A percentile compares a stretch with the other conserved stretches of the same genome.
These are phyloP conservation scores for Phytophthora capsici DNA, from an alignment of 352 stramenopile genomes.

Conservation along the genomic window DNA sequence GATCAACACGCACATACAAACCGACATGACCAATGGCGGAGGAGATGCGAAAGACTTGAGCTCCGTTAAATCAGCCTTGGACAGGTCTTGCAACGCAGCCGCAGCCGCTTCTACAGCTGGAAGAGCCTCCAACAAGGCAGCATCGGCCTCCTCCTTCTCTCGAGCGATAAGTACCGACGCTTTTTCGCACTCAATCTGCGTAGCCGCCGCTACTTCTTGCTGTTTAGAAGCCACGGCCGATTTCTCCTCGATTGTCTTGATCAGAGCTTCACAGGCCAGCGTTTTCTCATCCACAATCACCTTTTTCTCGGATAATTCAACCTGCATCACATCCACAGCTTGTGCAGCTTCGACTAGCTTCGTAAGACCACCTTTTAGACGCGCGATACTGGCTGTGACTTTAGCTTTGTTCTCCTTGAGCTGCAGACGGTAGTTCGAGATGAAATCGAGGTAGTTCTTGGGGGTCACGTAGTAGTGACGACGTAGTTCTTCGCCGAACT, in stretches of 20 bases:
- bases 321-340: constrained; percentile 94
- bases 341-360: constrained; percentile 95
- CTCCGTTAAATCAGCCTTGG: constrained; percentile 95
- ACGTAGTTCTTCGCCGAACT: constrained; percentile 92
- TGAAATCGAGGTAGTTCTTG: constrained; percentile 97
- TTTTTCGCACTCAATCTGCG: constrained; percentile 92
- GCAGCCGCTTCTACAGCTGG: constrained; percentile 94
- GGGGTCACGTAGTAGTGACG: constrained; percentile 97
- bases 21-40: constrained; percentile 92
- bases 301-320: constrained; percentile 95
- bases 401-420: constrained; percentile 92
- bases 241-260: constrained; percentile 95
- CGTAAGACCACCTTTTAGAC: constrained; percentile 91
- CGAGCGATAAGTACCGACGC: constrained; percentile 91
- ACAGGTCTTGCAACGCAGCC: constrained; percentile 92
- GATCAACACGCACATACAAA: constrained; percentile 93
- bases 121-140: constrained; percentile 92
- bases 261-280: constrained; percentile 91
- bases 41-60: constrained; percentile 96
- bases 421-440: constrained; percentile 92
- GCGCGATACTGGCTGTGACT: constrained; percentile 90
- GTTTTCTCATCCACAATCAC: constrained; percentile 96
- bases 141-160: constrained; percentile 94
- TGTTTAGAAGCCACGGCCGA: constrained; percentile 92
- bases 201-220: constrained; percentile 90